Percentiles rank a stretch among this genome's conserved stretches.
phyloP scores from a whole-genome alignment of 139 green algal genomes.

The Gonium pectorale region DNA sequence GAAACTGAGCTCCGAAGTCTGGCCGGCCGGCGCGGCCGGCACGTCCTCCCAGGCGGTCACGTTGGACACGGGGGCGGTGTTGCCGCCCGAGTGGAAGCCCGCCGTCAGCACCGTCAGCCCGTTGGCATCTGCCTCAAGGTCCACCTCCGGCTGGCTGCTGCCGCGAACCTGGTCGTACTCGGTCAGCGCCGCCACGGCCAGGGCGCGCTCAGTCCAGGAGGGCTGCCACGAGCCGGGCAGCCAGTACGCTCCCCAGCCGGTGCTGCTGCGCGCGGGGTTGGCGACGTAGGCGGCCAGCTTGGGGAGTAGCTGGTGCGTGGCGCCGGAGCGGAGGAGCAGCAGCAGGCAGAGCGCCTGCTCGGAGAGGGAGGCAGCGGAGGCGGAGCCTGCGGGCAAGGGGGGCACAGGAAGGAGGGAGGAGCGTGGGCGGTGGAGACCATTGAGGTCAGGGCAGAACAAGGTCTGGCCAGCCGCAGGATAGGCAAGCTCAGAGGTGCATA shows the following conservation, averaged over 20 bases:
- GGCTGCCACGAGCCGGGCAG: no score
- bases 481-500: no score
- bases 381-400: neutral
- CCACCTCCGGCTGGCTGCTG: slow-evolving; percentile 31
- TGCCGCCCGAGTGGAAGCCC: neutral
- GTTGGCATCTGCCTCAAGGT: neutral
- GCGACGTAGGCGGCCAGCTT: slow-evolving; percentile 51
- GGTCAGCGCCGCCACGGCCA: slow-evolving; percentile 41
- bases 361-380: neutral
- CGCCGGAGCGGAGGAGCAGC: slow-evolving; percentile 36
- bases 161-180: slow-evolving; percentile 58
- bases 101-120: slow-evolving; percentile 15
- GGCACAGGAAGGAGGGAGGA: no score
- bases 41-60: slow-evolving; percentile 36
- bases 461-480: no score
- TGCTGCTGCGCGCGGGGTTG: neutral
- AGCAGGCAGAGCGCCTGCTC: slow-evolving; percentile 49
- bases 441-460: no score
- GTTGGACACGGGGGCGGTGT: slow-evolving; percentile 3
- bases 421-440: no score
- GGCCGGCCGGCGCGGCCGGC: neutral
- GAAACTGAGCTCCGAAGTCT: slow-evolving; percentile 9
- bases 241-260: neutral
- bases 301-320: slow-evolving; percentile 26
- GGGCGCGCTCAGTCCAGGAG: slow-evolving; percentile 1